phyloP scores from a whole-genome alignment of 176 grass and related monocot genomes.

The Cymbopogon citratus region DNA sequence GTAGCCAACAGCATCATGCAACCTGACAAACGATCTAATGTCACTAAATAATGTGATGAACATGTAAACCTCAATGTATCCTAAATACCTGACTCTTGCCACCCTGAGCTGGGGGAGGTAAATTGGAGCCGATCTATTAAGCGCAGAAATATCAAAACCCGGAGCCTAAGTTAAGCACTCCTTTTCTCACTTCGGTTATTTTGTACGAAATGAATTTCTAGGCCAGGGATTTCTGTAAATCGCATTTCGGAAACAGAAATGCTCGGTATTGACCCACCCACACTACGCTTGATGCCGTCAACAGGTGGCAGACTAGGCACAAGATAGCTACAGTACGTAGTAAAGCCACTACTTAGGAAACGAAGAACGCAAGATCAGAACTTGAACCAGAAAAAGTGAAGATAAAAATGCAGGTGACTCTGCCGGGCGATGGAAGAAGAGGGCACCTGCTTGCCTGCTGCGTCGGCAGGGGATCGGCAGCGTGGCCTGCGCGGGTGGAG shows the following conservation, averaged over 20 bases:
- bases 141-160: background rate
- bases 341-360: background rate
- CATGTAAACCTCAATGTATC: background rate
- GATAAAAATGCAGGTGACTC: background rate
- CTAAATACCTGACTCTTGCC: background rate
- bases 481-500: too few species aligned
- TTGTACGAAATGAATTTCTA: background rate
- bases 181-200: background rate
- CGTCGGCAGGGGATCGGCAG: too few species aligned
- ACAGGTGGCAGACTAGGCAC: too few species aligned
- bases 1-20: background rate
- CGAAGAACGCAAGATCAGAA: background rate
- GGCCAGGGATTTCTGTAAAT: background rate
- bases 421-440: background rate
- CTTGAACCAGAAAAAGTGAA: background rate
- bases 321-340: background rate
- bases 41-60: background rate
- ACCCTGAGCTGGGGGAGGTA: background rate
- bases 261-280: background rate
- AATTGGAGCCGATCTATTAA: background rate
- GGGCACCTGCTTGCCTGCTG: background rate
- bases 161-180: background rate
- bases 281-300: background rate
- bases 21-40: background rate
- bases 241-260: background rate